phyloP scores from a whole-genome alignment of 805 yeast species.

The Saccharomycopsis olivae region DNA sequence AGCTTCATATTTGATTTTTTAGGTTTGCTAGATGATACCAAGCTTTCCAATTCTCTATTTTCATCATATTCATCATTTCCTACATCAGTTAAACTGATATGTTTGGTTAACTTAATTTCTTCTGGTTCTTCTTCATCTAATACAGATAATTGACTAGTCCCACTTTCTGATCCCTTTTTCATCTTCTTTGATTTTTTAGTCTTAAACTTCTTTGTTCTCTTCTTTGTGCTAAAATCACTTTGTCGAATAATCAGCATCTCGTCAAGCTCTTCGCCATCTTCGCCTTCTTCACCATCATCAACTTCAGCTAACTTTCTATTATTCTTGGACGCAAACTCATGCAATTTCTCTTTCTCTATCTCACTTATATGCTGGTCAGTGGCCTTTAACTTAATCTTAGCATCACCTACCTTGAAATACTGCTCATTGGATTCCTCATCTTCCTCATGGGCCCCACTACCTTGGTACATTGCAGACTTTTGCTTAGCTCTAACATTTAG shows the following conservation, averaged over 20 bases:
- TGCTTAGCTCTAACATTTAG: slow-evolving; percentile 22
- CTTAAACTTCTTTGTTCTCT: slow-evolving; percentile 1
- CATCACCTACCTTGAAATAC: slow-evolving; percentile 19
- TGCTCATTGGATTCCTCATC: slow-evolving; percentile 14
- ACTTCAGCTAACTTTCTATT: slow-evolving; percentile 8
- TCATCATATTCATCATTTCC: slow-evolving; percentile 1
- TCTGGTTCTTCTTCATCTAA: slow-evolving; percentile 15
- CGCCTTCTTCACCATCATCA: slow-evolving; percentile 5
- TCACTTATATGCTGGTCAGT: background rate
- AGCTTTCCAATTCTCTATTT: no score
- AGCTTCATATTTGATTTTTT: background rate
- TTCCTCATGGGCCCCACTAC: slow-evolving; percentile 15
- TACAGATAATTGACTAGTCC: no score
- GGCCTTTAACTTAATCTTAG: slow-evolving; percentile 9
- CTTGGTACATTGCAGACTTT: slow-evolving; percentile 4
- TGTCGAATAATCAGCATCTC: background rate
- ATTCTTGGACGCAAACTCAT: slow-evolving; percentile 3
- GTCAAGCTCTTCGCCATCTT: background rate
- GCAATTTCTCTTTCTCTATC: slow-evolving; percentile 10
- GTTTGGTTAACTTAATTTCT: slow-evolving; percentile 19
- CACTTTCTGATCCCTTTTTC: no score
- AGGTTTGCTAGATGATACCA: no score
- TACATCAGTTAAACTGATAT: slow-evolving; percentile 20
- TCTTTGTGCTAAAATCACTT: background rate
- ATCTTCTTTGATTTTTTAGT: slow-evolving; percentile 1